These are phyloP conservation scores for Euphorbia corollata DNA, from an alignment of 441 rosid species.

Conservation along the genomic window DNA sequence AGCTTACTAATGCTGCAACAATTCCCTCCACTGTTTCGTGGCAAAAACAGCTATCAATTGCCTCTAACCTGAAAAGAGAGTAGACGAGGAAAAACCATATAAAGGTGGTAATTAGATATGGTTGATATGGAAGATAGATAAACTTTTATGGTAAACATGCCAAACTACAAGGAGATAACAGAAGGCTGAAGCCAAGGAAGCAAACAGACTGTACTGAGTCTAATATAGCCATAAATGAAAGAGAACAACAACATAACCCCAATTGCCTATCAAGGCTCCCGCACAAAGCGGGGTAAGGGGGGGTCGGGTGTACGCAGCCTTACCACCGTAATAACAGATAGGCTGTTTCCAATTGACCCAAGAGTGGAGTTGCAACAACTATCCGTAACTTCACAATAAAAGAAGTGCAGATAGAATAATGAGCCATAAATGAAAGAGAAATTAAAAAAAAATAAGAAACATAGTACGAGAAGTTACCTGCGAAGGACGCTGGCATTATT, in stretches of 20 bases:
- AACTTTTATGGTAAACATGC: not conserved
- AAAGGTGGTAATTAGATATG: not conserved
- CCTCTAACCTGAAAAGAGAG: conserved; percentile 50
- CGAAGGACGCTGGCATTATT: conserved; percentile 49
- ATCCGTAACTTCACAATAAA: too few species aligned
- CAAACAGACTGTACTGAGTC: too few species aligned
- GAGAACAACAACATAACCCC: too few species aligned
- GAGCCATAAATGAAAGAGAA: not conserved
- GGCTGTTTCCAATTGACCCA: too few species aligned
- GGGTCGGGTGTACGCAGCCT: too few species aligned
- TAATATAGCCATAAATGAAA: too few species aligned
- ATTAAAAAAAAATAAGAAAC: conserved; percentile 1
- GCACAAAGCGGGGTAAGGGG: too few species aligned
- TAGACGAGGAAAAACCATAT: not conserved
- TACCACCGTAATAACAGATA: too few species aligned
- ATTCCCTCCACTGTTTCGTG: conserved; percentile 84
- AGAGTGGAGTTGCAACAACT: too few species aligned
- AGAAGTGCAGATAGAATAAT: too few species aligned
- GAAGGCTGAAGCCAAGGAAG: not conserved
- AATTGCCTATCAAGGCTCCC: too few species aligned
- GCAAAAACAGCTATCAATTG: conserved; percentile 70
- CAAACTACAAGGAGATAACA: not conserved
- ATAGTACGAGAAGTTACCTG: conserved; percentile 33
- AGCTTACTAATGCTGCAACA: conserved; percentile 58
- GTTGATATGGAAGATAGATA: conserved; percentile 9